A percentile compares a stretch with the other conserved stretches of the same genome.
Evolutionary conservation across 2,329 filamentous ascomycete genomes (phyloP).

Genomic region (Monosporascus sp.): DNA sequence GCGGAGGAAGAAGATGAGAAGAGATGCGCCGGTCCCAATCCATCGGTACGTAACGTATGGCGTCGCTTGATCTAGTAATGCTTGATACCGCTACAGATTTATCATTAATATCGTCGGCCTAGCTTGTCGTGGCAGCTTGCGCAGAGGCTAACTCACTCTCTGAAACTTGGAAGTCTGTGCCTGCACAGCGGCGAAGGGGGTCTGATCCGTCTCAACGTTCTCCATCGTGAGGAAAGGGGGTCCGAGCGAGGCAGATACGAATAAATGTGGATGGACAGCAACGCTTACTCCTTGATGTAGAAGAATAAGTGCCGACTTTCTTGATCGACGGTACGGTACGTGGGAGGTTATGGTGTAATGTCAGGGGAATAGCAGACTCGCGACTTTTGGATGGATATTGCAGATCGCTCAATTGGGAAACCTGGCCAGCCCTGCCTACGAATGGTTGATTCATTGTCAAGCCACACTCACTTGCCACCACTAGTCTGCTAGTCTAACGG

Average conservation of each 20-base stretch:
- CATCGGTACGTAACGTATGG: constrained; percentile 88
- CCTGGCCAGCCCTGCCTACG: neutral
- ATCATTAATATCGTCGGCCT: constrained; percentile 3
- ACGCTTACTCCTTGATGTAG: too few species aligned
- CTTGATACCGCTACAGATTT: constrained; percentile 73
- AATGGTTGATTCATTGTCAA: neutral
- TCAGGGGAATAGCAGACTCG: too few species aligned
- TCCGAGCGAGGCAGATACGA: too few species aligned
- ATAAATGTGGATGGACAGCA: too few species aligned
- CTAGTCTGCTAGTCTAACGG: neutral
- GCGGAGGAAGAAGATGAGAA: constrained; percentile 79
- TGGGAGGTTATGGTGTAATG: too few species aligned
- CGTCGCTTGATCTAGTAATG: constrained; percentile 87
- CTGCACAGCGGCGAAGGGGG: constrained; percentile 84
- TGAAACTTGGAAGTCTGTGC: constrained; percentile 74
- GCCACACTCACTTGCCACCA: neutral
- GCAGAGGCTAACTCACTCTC: constrained; percentile 48
- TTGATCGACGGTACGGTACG: too few species aligned
- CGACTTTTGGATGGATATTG: too few species aligned
- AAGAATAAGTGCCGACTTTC: too few species aligned
- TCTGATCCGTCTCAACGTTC: constrained; percentile 78
- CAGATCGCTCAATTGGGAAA: too few species aligned
- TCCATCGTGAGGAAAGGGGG: constrained; percentile 56
- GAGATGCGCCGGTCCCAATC: constrained; percentile 70
- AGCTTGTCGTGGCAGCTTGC: neutral